These are phyloP conservation scores for Yarrowia sp. DNA, from an alignment of 805 yeast species.

Conservation along the genomic window DNA sequence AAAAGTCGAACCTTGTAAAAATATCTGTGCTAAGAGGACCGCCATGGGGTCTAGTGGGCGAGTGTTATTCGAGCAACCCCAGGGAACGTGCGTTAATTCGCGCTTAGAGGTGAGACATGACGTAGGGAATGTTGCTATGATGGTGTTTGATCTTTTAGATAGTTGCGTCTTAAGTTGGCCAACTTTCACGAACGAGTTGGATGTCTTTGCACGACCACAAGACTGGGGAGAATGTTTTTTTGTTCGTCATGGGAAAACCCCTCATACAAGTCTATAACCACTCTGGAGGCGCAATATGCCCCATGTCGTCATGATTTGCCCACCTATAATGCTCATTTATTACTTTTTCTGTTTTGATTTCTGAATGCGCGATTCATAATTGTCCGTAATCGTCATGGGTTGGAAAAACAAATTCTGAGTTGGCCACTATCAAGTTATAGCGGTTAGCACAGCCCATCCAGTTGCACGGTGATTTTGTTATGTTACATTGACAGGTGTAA, in stretches of 20 bases:
- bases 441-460: too few relatives aligned
- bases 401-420: too few relatives aligned
- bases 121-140: neutral
- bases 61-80: neutral
- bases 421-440: too few relatives aligned
- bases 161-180: too few relatives aligned
- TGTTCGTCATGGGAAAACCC: too few relatives aligned
- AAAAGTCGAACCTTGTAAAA: neutral
- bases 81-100: neutral
- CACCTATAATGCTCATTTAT: neutral
- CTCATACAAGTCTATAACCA: neutral
- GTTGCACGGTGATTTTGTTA: too few relatives aligned
- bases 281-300: too few relatives aligned
- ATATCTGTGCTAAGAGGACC: neutral
- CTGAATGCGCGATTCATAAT: neutral
- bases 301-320: neutral
- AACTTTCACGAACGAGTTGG: too few relatives aligned
- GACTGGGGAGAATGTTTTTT: too few relatives aligned
- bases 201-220: too few relatives aligned
- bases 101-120: neutral
- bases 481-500: too few relatives aligned
- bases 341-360: neutral
- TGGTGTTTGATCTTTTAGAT: neutral
- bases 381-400: too few relatives aligned
- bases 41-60: neutral